Conservation (phyloP, 345 rosid species). For the Conringia planisiliqua region DNA sequence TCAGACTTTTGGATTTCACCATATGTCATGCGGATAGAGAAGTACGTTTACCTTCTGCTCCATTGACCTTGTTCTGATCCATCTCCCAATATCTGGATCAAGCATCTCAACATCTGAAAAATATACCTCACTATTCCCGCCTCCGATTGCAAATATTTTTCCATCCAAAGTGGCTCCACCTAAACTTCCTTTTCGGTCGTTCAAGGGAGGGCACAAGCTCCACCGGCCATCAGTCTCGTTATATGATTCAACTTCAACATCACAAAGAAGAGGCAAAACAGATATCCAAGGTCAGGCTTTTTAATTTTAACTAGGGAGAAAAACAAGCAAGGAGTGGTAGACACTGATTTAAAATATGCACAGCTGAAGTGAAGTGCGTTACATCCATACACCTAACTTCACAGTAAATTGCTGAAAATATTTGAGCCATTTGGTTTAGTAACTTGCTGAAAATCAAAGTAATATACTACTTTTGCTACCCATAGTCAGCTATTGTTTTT, state of each 20-base stretch:
- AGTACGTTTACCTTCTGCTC: slow-evolving; percentile 49
- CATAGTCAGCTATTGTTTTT: neutral
- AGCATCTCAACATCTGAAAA: slow-evolving; percentile 84
- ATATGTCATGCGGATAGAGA: slow-evolving; percentile 9
- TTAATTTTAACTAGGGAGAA: neutral
- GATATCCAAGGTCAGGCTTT: slow-evolving; percentile 6
- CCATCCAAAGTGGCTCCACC: slow-evolving; percentile 53
- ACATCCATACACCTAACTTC: neutral
- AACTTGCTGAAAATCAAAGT: neutral
- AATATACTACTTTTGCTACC: slow-evolving; percentile 9
- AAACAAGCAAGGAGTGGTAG: neutral
- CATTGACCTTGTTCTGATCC: slow-evolving; percentile 68
- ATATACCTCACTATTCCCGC: slow-evolving; percentile 48
- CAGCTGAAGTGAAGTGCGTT: slow-evolving; percentile 4
- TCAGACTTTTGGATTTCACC: slow-evolving; percentile 13
- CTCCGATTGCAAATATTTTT: slow-evolving; percentile 70
- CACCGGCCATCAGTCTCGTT: slow-evolving; percentile 47
- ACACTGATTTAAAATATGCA: neutral
- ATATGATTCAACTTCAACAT: slow-evolving; percentile 64
- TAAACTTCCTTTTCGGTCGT: slow-evolving; percentile 51
- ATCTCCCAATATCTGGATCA: slow-evolving; percentile 63
- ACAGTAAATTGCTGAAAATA: neutral
- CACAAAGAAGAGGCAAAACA: slow-evolving; percentile 15
- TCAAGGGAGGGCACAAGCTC: slow-evolving; percentile 54
- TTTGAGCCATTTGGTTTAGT: neutral